These are phyloP conservation scores for Lithospermum erythrorhizon DNA, from an alignment of 257 asterid species.

Conservation along the genomic window DNA sequence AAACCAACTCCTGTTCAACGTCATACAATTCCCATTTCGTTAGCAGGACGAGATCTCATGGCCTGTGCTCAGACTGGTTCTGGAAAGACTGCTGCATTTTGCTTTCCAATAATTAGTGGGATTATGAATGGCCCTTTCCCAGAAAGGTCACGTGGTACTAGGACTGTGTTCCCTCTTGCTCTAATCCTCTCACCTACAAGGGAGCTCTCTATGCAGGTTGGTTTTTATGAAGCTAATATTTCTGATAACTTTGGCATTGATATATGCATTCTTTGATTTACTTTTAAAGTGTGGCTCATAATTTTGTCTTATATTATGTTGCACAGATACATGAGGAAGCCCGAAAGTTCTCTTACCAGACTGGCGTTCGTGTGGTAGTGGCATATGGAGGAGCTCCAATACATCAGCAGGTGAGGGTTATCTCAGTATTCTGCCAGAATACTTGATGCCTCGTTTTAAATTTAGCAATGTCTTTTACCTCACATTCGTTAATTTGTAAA, in stretches of 20 bases:
- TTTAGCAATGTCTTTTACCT: background rate
- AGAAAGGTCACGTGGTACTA: constrained; percentile 7
- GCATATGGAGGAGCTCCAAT: constrained; percentile 18
- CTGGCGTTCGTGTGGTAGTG: constrained; percentile 18
- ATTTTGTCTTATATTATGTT: background rate
- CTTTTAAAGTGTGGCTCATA: background rate
- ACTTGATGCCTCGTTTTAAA: background rate
- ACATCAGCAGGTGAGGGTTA: constrained; percentile 8
- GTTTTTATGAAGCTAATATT: background rate
- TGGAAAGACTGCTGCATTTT: constrained; percentile 19
- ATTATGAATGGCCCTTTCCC: constrained; percentile 5
- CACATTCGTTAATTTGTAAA: no score
- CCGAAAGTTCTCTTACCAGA: constrained; percentile 13
- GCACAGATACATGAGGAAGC: constrained; percentile 18
- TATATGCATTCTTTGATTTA: background rate
- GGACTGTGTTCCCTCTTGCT: constrained; percentile 14
- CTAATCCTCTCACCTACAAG: constrained; percentile 20
- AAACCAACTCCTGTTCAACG: constrained; percentile 90
- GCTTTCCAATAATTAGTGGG: constrained; percentile 18
- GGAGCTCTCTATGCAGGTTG: constrained; percentile 18
- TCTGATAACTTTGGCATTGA: no score
- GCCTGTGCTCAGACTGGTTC: constrained; percentile 23
- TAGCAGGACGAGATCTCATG: constrained; percentile 19
- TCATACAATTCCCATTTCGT: constrained; percentile 63
- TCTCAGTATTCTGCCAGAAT: background rate